Evolutionary conservation across 345 rosid species (phyloP), one percentile per base, ranked within the genome.

Genomic region (Orychophragmus violaceus): DNA sequence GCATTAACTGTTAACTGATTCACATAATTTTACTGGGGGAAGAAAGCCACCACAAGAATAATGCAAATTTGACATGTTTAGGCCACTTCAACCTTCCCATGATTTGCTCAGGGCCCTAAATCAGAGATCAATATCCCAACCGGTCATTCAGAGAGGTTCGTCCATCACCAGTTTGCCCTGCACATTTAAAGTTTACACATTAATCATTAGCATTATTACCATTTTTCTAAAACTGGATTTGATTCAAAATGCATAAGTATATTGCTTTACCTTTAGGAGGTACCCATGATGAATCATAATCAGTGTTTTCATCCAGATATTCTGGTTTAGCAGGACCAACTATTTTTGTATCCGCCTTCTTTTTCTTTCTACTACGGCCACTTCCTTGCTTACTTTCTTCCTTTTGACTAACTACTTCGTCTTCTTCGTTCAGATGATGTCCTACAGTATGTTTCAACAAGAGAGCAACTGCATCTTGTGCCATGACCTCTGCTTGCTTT

Each of bases 121-220:
- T 29, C 14, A 2, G 14, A 35, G n/a, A 64, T 85, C 76, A 93
- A 57, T 90, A 94, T 14, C 99, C 99, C 49, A 59, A 82, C 16
- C 89, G 87, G 32, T 94, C 96, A 69, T 94, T 94, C 32, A 90
- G 79, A 46, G 89, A 74, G 0, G 99, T 94, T 69, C 95, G 80
- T 23, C 99, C 96, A 73, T 94, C 97, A 49, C 97, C 99, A 10
- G 95, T 87, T 85, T 94, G 99, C 27, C 97, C 99, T 94, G 82
- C 79, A 77, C 50, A 54, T 53, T 53, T 24, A 50, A 59, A 17
- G 17, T 29, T 50, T 5, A 6, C 7, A 23, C 24, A 37, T 42
- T 9, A 44, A 45, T 52, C 68, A 62, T 30, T 36, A 23, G 23
- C 62, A 21, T 33, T 24, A 13, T 39, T 8, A 21, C 3, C 2